Evolutionary conservation across 2,329 filamentous ascomycete genomes (phyloP).

Genomic region (Dactylellina parvicollis): DNA sequence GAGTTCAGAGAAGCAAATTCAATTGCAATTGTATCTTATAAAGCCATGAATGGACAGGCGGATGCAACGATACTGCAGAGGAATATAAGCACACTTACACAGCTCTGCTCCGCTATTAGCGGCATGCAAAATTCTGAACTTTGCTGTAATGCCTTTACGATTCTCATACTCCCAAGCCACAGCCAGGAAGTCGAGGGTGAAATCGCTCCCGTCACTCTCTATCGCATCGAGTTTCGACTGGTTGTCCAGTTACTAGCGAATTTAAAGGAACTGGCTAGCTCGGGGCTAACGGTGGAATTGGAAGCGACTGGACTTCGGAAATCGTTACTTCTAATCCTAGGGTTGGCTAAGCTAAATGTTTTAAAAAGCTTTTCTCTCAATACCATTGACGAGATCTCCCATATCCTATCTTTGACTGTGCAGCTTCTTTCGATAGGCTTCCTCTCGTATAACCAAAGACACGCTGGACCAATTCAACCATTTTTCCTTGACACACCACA

Average conservation of each 20-base stretch:
- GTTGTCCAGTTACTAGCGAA: neutral
- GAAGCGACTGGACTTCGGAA: neutral
- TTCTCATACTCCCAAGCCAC: neutral
- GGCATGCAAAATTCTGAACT: constrained; percentile 8
- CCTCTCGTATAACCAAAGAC: constrained; percentile 21
- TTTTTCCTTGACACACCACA: constrained; percentile 29
- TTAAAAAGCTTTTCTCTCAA: neutral
- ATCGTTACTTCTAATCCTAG: neutral
- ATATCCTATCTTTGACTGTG: neutral
- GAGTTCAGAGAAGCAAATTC: constrained; percentile 4
- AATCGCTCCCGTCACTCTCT: neutral
- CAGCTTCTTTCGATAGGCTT: constrained; percentile 20
- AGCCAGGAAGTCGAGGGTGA: neutral
- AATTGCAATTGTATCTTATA: constrained; percentile 8
- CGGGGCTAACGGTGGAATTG: neutral
- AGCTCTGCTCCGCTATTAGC: constrained; percentile 1
- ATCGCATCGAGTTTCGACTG: neutral
- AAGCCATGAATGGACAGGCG: neutral
- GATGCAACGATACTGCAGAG: neutral
- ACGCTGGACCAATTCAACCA: constrained; percentile 6
- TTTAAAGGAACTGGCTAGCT: neutral
- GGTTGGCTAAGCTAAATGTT: neutral
- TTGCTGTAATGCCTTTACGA: constrained; percentile 15
- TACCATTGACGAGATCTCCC: neutral
- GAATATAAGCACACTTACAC: neutral